Percentiles rank a stretch among this genome's conserved stretches.
These are phyloP conservation scores for Pugionium dolabratum DNA, from an alignment of 345 rosid species.

Conservation along the genomic window DNA sequence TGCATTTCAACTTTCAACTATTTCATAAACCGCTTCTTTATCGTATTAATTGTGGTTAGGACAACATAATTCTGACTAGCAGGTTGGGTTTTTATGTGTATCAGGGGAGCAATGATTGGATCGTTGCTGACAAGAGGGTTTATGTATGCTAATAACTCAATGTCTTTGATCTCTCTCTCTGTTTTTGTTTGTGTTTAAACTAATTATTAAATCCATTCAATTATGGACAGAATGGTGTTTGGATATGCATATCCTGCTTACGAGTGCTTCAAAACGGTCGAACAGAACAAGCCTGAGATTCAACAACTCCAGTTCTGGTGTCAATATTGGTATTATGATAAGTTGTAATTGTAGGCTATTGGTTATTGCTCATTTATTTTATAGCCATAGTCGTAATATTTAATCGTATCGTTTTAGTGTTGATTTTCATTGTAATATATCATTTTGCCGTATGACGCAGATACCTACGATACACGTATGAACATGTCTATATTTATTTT, in stretches of 20 bases:
- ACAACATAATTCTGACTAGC: not conserved
- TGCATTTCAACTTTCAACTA: too few species aligned
- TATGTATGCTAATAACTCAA: slow-evolving; percentile 39
- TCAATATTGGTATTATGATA: slow-evolving; percentile 62
- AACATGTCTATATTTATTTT: too few species aligned
- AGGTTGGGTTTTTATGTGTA: not conserved
- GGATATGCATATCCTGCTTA: slow-evolving; percentile 86
- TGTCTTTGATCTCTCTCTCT: not conserved
- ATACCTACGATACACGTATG: too few species aligned
- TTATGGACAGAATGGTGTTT: slow-evolving; percentile 50
- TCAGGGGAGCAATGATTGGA: slow-evolving; percentile 50
- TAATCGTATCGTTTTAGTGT: too few species aligned
- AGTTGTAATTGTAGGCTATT: too few species aligned
- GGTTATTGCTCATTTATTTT: too few species aligned
- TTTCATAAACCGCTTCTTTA: too few species aligned
- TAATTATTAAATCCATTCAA: too few species aligned
- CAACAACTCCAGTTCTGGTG: slow-evolving; percentile 73
- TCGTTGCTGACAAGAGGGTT: slow-evolving; percentile 57
- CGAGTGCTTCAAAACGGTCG: slow-evolving; percentile 64
- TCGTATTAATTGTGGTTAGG: not conserved
- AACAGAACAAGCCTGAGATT: slow-evolving; percentile 52
- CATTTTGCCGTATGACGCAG: too few species aligned
- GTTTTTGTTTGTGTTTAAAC: not conserved
- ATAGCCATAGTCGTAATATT: too few species aligned
- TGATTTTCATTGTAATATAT: too few species aligned